Evolutionary conservation across 164 flowering plant genomes (phyloP).

Genomic region (Echeveria elegans): DNA sequence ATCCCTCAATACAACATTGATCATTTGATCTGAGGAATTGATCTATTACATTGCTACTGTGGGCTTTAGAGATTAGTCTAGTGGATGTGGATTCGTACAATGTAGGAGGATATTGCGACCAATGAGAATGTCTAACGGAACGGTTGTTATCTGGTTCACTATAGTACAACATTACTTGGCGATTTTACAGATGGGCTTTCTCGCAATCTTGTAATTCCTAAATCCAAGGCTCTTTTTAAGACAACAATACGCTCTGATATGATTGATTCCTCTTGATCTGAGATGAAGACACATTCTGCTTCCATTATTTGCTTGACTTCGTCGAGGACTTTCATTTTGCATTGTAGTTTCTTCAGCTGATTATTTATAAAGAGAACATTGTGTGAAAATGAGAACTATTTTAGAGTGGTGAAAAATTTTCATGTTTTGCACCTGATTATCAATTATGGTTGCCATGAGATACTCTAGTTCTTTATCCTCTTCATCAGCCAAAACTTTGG

Average conservation of each 20-base stretch:
- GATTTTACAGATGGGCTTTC: constrained; percentile 28
- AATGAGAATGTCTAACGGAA: background rate
- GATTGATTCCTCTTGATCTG: constrained; percentile 44
- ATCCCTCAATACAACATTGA: background rate
- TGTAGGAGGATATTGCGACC: background rate
- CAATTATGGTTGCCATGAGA: constrained; percentile 58
- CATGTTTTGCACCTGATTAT: constrained; percentile 53
- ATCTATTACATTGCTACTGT: constrained; percentile 1
- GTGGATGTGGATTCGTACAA: background rate
- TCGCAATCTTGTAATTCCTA: constrained; percentile 54
- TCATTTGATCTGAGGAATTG: background rate
- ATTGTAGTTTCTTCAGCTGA: constrained; percentile 63
- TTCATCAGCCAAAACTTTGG: constrained; percentile 76
- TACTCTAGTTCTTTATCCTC: constrained; percentile 79
- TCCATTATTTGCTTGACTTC: constrained; percentile 70
- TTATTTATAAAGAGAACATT: constrained; percentile 7
- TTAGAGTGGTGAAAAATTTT: background rate
- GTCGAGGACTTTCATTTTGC: constrained; percentile 55
- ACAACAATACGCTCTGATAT: constrained; percentile 41
- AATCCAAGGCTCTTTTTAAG: constrained; percentile 24
- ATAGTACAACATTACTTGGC: constrained; percentile 3
- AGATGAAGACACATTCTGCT: constrained; percentile 43
- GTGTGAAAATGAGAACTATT: background rate
- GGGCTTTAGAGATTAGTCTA: background rate
- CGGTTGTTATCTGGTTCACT: background rate